Evolutionary conservation across 495 filamentous ascomycete genomes (phyloP).

Genomic region (Oidiodendron maius): DNA sequence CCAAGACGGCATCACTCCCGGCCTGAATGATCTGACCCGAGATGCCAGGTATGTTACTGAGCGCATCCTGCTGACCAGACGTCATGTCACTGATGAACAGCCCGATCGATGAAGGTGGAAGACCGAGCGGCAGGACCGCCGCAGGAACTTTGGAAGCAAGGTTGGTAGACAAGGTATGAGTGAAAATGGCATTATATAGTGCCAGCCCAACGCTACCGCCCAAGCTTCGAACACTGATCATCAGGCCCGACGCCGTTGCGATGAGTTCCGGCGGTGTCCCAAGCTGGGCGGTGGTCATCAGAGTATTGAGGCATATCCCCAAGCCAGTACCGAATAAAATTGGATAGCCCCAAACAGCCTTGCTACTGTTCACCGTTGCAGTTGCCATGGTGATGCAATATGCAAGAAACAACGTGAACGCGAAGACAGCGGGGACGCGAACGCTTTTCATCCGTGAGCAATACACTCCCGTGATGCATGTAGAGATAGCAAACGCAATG

Average conservation of each 20-base stretch:
- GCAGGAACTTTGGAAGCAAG: conserved; percentile 8
- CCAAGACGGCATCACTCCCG: conserved; percentile 15
- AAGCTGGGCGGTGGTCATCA: conserved; percentile 29
- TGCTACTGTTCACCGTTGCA: conserved; percentile 6
- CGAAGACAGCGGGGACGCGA: conserved; percentile 15
- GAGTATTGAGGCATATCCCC: conserved; percentile 23
- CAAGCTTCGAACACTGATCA: conserved; percentile 27
- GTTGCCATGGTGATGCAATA: conserved; percentile 28
- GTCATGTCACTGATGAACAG: conserved; percentile 17
- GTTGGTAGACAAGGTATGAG: conserved; percentile 10
- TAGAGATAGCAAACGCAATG: conserved; percentile 13
- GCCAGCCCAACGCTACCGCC: conserved; percentile 29
- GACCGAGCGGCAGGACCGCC: conserved; percentile 9
- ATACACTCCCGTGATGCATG: conserved; percentile 20
- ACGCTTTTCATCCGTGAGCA: conserved; percentile 21
- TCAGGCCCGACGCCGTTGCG: conserved; percentile 25
- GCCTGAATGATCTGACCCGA: conserved; percentile 18
- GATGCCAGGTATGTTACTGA: conserved; percentile 13
- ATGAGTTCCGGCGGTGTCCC: conserved; percentile 29
- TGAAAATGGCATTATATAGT: conserved; percentile 23
- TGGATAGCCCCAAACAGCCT: conserved; percentile 25
- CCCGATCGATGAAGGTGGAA: conserved; percentile 9
- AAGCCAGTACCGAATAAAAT: conserved; percentile 25
- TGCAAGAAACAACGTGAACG: conserved; percentile 20
- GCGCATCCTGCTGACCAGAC: conserved; percentile 6